Conservation (phyloP, 345 rosid genomes). For the Nasturtium officinale region DNA sequence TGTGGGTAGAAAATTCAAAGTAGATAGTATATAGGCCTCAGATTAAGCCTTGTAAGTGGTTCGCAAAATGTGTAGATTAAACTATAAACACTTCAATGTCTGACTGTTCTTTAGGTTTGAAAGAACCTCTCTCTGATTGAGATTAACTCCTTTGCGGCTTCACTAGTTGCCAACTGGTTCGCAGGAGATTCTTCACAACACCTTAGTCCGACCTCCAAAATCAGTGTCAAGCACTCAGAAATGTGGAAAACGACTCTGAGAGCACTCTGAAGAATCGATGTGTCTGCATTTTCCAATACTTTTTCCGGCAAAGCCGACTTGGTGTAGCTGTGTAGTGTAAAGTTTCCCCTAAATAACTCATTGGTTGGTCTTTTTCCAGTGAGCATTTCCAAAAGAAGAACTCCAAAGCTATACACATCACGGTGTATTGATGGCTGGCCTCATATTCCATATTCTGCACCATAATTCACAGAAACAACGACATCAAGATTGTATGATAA, state of each 20-base stretch:
- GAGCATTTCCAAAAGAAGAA: background rate
- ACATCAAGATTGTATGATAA: background rate
- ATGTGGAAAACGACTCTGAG: background rate
- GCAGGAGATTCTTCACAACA: constrained; percentile 32
- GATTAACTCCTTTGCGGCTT: constrained; percentile 26
- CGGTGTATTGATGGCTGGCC: constrained; percentile 19
- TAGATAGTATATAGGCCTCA: too few relatives aligned
- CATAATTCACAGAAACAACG: background rate
- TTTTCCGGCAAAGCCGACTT: constrained; percentile 3
- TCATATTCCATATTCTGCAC: constrained; percentile 43
- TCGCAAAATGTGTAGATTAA: too few relatives aligned
- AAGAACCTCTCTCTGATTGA: constrained; percentile 23
- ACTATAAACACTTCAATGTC: constrained; percentile 6
- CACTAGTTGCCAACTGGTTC: constrained; percentile 17
- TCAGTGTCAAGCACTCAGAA: background rate
- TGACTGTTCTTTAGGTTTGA: background rate
- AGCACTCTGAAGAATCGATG: background rate
- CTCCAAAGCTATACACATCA: constrained; percentile 9
- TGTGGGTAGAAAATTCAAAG: too few relatives aligned
- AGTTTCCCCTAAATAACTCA: constrained; percentile 19
- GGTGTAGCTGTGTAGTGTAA: constrained; percentile 20
- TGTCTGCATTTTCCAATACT: background rate
- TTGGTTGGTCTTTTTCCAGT: constrained; percentile 34
- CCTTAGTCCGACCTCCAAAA: constrained; percentile 24
- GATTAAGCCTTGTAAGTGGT: too few relatives aligned